phyloP scores from a whole-genome alignment of 108 stramenopile genomes.

The Cylindrotheca closterium region DNA sequence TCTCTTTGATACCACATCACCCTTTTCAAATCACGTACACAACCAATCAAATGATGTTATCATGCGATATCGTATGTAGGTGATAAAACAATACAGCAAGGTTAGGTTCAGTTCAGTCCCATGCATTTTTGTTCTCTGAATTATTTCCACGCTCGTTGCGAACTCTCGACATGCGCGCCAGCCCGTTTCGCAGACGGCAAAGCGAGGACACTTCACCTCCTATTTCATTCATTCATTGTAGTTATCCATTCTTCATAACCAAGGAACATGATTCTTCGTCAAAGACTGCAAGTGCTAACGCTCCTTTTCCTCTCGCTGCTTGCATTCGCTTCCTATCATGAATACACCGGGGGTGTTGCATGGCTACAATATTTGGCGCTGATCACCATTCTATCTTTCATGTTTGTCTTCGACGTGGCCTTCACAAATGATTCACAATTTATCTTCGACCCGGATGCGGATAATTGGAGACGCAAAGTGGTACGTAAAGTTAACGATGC shows the following conservation, averaged over 20 bases:
- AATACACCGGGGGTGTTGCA: constrained; percentile 71
- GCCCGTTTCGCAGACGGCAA: too few relatives aligned
- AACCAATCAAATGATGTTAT: too few relatives aligned
- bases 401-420: constrained; percentile 67
- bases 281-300: constrained; percentile 46
- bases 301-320: constrained; percentile 68
- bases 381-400: constrained; percentile 59
- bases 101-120: too few relatives aligned
- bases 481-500: constrained; percentile 46
- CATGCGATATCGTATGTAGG: too few relatives aligned
- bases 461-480: constrained; percentile 90
- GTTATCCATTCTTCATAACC: not conserved
- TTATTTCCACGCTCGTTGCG: too few relatives aligned
- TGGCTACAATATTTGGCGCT: constrained; percentile 82
- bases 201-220: too few relatives aligned
- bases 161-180: too few relatives aligned
- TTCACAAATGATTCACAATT: constrained; percentile 77
- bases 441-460: constrained; percentile 91
- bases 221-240: too few relatives aligned
- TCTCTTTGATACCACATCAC: too few relatives aligned
- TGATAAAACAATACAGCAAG: too few relatives aligned
- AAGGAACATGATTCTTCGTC: constrained; percentile 39
- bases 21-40: too few relatives aligned
- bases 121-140: too few relatives aligned
- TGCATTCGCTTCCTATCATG: constrained; percentile 80